A percentile compares a stretch with the other conserved stretches of the same genome.
Evolutionary conservation across 352 stramenopile genomes (phyloP).

Genomic region (Phytophthora hybrid): DNA sequence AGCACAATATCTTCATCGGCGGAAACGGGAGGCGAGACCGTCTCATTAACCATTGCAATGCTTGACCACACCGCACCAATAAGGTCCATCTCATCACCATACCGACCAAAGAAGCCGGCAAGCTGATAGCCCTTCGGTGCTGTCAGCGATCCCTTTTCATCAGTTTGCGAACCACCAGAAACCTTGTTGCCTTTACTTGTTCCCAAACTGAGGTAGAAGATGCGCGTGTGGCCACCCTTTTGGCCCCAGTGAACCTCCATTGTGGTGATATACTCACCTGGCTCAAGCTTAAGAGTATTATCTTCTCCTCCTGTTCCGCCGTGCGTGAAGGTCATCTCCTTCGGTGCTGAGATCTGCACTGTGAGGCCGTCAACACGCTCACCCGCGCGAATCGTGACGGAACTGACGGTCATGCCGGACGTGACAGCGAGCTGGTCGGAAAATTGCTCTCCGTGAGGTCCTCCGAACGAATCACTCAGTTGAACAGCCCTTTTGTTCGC

Average conservation of each 20-base stretch:
- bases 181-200: constrained; percentile 24
- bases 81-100: constrained; percentile 26
- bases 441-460: constrained; percentile 50
- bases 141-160: constrained; percentile 21
- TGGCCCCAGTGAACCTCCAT: constrained; percentile 25
- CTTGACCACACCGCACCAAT: constrained; percentile 36
- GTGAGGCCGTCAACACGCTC: constrained; percentile 25
- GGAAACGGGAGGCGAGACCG: constrained; percentile 1
- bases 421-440: constrained; percentile 43
- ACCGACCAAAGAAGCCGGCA: constrained; percentile 30
- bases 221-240: constrained; percentile 15
- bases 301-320: constrained; percentile 25
- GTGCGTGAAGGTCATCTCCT: constrained; percentile 29
- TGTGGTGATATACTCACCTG: constrained; percentile 23
- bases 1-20: constrained; percentile 30
- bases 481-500: constrained; percentile 28
- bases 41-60: constrained; percentile 35
- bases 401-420: constrained; percentile 34
- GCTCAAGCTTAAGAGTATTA: constrained; percentile 16
- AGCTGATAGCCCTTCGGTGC: constrained; percentile 33
- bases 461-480: constrained; percentile 50
- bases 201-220: constrained; percentile 24
- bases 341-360: constrained; percentile 3
- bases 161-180: constrained; percentile 17
- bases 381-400: constrained; percentile 31